phyloP scores from a whole-genome alignment of 192 early-diverging fungal species.

The Borealophlyctis nickersoniae region DNA sequence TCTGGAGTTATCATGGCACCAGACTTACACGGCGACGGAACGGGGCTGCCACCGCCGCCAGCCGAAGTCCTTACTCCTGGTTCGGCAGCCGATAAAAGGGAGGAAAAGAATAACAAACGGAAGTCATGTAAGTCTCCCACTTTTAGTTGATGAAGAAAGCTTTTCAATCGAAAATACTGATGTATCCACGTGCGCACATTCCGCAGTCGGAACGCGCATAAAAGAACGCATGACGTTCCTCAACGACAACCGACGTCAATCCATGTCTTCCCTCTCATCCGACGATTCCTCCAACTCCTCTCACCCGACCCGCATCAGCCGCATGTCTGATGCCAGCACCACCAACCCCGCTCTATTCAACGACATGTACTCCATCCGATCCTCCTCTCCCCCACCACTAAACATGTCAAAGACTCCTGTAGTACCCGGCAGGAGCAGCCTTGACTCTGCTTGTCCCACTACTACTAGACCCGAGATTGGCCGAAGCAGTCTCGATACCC shows the following conservation, averaged over 20 bases:
- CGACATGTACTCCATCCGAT: neutral
- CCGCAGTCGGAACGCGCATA: conserved; percentile 9
- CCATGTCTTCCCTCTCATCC: conserved; percentile 9
- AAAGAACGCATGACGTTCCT: conserved; percentile 9
- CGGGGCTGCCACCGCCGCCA: neutral
- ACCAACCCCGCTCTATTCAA: neutral
- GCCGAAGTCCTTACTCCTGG: neutral
- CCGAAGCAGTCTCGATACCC: no score
- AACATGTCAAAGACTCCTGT: no score
- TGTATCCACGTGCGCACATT: no score
- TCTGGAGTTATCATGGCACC: no score
- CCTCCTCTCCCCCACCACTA: neutral
- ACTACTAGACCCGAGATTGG: neutral
- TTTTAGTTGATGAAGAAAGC: neutral
- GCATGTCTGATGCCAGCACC: neutral
- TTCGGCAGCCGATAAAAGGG: neutral
- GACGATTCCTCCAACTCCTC: conserved; percentile 14
- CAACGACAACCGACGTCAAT: conserved; percentile 12
- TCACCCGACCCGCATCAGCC: conserved; percentile 10
- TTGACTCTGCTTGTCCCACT: neutral
- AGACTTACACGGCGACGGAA: neutral
- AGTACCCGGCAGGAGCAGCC: no score
- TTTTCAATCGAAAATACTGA: conserved; percentile 12
- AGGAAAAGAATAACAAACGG: neutral
- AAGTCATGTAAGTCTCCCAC: neutral